Evolutionary conservation across 805 yeast species (phyloP), one percentile per base, ranked within the genome.

Genomic region (Kazachstania kunashirensis): DNA sequence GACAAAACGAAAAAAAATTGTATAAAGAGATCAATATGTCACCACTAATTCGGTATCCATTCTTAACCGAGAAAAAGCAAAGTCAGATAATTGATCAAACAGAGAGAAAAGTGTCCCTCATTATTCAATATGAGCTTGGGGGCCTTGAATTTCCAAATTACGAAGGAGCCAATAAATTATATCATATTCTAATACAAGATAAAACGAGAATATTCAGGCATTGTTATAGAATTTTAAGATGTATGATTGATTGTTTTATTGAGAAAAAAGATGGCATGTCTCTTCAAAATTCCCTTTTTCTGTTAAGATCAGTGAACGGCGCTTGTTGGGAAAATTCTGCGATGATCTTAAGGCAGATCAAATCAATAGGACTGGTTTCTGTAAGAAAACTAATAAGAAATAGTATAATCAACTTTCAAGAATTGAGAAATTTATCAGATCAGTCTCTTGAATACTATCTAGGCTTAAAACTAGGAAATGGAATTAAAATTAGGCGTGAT

Each of bases 301-400:
- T 75, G 6, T 44, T 51, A 3, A 52, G 76, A 37, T 65, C 69
- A 28, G 38, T 70, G 1, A 50, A 48, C 31, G 71, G 72, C 0
- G 61, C 57, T 39, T 62, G 74, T 12, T 73, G 80, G 80, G 77
- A 71, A 41, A 66, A 64, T 35, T 48, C 67, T 0, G 50, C 69
- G 0, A 58, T 62, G 48, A 65, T 64, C 4, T 47, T 73, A n/a
- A 51, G 66, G 33, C 79, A 74, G 38, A 36, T 74, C 9, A 67
- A 66, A 19, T 70, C 68, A 5, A 52, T 74, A 15, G 77, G 74
- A 0, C 39, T 63, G 2, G 64, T 59, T 0, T 55, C 65, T 18
- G 63, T 67, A 0, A 52, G 66, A 27, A 63, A 61, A 31, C 54
- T 71, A 35, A 52, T 55, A 0, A 58, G 53, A 15, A 60, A 61